phyloP scores from a whole-genome alignment of 768 basidiomycete species.

The Harrya chromipes region DNA sequence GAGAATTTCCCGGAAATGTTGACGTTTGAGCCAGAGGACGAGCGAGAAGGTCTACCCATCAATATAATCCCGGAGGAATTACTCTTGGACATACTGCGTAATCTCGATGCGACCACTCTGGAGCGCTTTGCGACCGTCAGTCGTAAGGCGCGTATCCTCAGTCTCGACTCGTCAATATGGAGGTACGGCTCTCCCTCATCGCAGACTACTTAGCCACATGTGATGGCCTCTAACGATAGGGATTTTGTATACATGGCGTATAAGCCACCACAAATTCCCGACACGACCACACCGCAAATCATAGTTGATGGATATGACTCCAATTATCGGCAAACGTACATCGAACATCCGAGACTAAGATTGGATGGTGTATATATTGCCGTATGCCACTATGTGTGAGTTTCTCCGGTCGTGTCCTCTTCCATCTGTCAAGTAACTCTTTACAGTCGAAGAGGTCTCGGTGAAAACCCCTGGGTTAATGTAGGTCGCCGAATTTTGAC shows the following conservation, averaged over 20 bases:
- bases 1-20: conserved; percentile 46
- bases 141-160: conserved; percentile 71
- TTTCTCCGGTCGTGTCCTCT: conserved; percentile 7
- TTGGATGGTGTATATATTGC: conserved; percentile 90
- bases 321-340: conserved; percentile 73
- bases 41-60: conserved; percentile 53
- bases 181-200: conserved; percentile 44
- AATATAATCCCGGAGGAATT: conserved; percentile 73
- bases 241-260: conserved; percentile 64
- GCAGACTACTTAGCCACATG: neutral
- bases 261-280: conserved; percentile 69
- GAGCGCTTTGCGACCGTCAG: conserved; percentile 76
- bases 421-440: conserved; percentile 4
- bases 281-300: conserved; percentile 44
- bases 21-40: conserved; percentile 67
- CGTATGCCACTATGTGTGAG: conserved; percentile 84
- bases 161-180: conserved; percentile 71
- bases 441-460: conserved; percentile 52
- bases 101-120: conserved; percentile 62
- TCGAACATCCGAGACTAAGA: conserved; percentile 83
- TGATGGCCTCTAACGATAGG: conserved; percentile 36
- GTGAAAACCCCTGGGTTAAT: conserved; percentile 86
- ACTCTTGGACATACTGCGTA: conserved; percentile 60
- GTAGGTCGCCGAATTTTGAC: conserved; percentile 41
- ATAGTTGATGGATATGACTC: conserved; percentile 51